Base-by-base conservation (phyloP, 768 basidiomycete species). In the Pleurotus citrinopileatus region DNA sequence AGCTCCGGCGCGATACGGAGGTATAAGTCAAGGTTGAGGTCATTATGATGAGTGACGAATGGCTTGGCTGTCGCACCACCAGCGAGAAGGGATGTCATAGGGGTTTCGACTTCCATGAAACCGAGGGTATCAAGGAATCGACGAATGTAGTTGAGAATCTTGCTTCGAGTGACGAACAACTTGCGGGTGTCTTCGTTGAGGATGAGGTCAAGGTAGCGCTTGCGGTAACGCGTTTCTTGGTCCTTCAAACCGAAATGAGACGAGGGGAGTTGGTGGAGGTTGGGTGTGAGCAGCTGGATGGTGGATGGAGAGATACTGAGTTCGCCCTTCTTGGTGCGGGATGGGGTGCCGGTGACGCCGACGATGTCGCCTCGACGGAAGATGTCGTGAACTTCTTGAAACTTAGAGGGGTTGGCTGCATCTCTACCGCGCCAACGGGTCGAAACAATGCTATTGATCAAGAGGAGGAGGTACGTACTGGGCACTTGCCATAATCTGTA, bases 1-100 rank as follows among this genome's bases (percentile, higher is more conserved):
- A 99, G 81, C 73, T 99, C 97, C 2, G 97, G 97, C 2, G 97
- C 97, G 66, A 99, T 83, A 59, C 97, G 95, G 59, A 99, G 89
- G 81, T 89, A 98, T 8, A 99, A 78, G 69, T 99, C 94, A 64
- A 98, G 86, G 70, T 92, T 79, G 57, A 99, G 89, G 67, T 98
- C 96, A 75, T 99, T 99, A 75, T 99, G 97, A 68, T 98, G 97
- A 0, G 96, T 99, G 68, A 99, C 67, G 76, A 99, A 99, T 2
- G 97, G 97, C 79, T 98, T 98, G 62, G 97, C 97, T 1, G 94
- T 98, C 12, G 97, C 97, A 53, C 97, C 97, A 23, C 97, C 97
- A 1, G 97, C 97, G 60, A 91, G 82, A 77, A 97, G 82, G 64
- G 89, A 94, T 73, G 91, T 99, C 80, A 99, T 97, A 4, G 97